phyloP scores from a whole-genome alignment of 192 early-diverging fungal genomes.

The Geranomyces michiganensis region DNA sequence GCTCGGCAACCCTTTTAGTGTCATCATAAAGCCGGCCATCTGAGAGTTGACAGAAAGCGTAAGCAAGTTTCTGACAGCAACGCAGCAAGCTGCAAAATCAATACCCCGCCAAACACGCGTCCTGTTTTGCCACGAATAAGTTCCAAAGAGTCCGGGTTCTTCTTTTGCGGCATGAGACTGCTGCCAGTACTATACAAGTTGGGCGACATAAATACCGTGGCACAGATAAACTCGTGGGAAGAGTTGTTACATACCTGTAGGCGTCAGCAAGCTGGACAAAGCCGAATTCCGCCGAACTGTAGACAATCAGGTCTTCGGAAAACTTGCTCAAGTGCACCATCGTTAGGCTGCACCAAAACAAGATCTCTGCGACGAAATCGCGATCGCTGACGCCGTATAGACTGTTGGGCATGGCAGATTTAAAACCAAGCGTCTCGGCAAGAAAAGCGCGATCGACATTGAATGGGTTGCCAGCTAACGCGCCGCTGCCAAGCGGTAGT shows the following conservation, averaged over 20 bases:
- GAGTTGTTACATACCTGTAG: constrained; percentile 64
- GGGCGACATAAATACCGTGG: constrained; percentile 1
- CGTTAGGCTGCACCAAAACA: constrained; percentile 89
- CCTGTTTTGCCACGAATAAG: constrained; percentile 96
- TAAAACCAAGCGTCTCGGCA: constrained; percentile 87
- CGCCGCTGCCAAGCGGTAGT: constrained; percentile 90
- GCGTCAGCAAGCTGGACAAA: constrained; percentile 95
- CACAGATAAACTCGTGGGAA: constrained; percentile 8
- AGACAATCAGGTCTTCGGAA: constrained; percentile 96
- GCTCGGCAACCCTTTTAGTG: constrained; percentile 93
- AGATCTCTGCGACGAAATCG: constrained; percentile 97
- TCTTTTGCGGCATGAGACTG: constrained; percentile 99
- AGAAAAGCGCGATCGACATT: constrained; percentile 90
- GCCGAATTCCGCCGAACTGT: constrained; percentile 89
- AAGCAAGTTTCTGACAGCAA: not conserved
- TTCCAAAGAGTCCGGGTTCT: constrained; percentile 97
- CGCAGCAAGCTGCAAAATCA: not conserved
- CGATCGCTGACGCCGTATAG: constrained; percentile 91
- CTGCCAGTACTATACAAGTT: constrained; percentile 78
- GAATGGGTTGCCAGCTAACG: constrained; percentile 97
- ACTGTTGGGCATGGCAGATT: constrained; percentile 82
- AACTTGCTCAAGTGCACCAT: constrained; percentile 91
- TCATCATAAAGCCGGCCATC: constrained; percentile 97
- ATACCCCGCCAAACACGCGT: constrained; percentile 89
- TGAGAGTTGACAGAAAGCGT: constrained; percentile 22